A percentile compares a stretch with the other conserved stretches of the same genome.
These are phyloP conservation scores for Rosa hybrid DNA, from an alignment of 331 rosid genomes.

Conservation along the genomic window DNA sequence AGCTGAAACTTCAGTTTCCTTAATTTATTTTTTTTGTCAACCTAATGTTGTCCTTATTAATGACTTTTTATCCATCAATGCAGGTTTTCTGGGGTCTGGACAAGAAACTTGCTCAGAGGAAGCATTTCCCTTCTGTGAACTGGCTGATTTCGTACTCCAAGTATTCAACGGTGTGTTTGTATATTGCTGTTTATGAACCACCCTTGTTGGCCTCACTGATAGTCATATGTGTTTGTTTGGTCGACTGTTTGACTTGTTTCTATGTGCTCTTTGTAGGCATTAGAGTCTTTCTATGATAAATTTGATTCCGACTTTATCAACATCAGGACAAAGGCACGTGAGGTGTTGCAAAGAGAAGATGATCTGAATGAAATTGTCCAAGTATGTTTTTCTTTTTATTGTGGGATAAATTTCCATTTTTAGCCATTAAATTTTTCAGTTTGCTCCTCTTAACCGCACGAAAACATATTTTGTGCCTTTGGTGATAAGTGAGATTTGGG, in stretches of 20 bases:
- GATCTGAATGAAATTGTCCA: slow-evolving; percentile 98
- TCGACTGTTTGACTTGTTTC: slow-evolving; percentile 14
- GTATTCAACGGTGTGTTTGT: slow-evolving; percentile 69
- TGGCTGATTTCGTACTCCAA: slow-evolving; percentile 99
- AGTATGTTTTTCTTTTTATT: slow-evolving; percentile 42
- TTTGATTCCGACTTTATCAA: slow-evolving; percentile 94
- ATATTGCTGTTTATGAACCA: slow-evolving; percentile 11
- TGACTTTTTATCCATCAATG: slow-evolving; percentile 18
- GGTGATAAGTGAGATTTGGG: neutral
- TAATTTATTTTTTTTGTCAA: neutral
- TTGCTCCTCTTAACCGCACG: neutral
- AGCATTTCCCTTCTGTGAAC: slow-evolving; percentile 98
- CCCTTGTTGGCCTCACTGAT: slow-evolving; percentile 1
- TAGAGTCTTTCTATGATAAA: slow-evolving; percentile 89
- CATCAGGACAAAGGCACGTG: slow-evolving; percentile 98
- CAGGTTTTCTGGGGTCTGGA: slow-evolving; percentile 99
- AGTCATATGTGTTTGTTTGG: neutral
- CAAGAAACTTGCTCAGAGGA: slow-evolving; percentile 99
- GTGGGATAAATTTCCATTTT: neutral
- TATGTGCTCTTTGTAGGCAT: slow-evolving; percentile 57
- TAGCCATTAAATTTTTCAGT: neutral
- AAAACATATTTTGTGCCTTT: neutral
- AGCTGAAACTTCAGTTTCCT: neutral
- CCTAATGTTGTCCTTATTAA: slow-evolving; percentile 10
- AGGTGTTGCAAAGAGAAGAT: slow-evolving; percentile 95